These are phyloP conservation scores for Neurospora tetraspora DNA, from an alignment of 495 filamentous ascomycete species.

Conservation along the genomic window DNA sequence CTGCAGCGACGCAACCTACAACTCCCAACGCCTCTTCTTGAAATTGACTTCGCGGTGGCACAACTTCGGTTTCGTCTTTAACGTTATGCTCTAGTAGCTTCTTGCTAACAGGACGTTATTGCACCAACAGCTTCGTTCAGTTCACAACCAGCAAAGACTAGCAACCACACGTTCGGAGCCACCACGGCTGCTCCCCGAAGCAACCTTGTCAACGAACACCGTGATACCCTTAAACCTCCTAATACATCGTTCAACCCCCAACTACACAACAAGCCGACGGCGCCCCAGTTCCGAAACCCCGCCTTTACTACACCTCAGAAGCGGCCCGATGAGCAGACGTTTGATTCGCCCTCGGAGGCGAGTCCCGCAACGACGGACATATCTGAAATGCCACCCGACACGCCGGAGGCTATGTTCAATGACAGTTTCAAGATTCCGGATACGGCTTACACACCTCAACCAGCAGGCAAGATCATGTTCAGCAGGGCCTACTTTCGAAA, in stretches of 20 bases:
- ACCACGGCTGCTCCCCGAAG: neutral
- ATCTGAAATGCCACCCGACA: conserved; percentile 49
- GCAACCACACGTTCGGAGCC: neutral
- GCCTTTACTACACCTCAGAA: conserved; percentile 77
- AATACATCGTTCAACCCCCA: conserved; percentile 26
- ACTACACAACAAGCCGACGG: conserved; percentile 24
- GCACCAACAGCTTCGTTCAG: neutral
- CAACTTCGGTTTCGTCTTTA: neutral
- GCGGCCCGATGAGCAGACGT: conserved; percentile 48
- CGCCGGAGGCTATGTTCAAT: conserved; percentile 27
- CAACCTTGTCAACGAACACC: neutral
- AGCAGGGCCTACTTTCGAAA: conserved; percentile 20
- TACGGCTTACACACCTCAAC: conserved; percentile 28
- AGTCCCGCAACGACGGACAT: conserved; percentile 59
- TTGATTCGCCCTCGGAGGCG: conserved; percentile 68
- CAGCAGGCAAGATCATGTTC: conserved; percentile 27
- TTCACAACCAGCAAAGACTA: neutral
- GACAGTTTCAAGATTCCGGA: conserved; percentile 19
- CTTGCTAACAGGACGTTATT: neutral
- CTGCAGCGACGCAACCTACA: neutral
- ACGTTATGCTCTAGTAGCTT: neutral
- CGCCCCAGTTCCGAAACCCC: conserved; percentile 50
- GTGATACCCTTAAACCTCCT: conserved; percentile 10
- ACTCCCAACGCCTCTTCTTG: neutral
- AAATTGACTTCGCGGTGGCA: neutral